These are phyloP conservation scores for Alternaria postmessia DNA, from an alignment of 2,329 filamentous ascomycete species.

Conservation along the genomic window DNA sequence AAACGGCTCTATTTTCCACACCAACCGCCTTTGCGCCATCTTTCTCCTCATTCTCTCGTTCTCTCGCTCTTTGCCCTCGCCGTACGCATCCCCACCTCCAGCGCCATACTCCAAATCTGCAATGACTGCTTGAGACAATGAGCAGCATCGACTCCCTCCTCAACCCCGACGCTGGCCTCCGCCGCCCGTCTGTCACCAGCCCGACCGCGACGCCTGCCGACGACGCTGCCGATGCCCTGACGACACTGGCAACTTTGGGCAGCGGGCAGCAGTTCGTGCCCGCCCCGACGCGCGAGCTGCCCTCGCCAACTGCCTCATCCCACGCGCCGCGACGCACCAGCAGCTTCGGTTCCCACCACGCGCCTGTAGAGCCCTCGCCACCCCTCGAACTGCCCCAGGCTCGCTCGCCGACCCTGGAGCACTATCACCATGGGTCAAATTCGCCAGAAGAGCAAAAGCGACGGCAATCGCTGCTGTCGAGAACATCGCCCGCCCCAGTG, in stretches of 20 bases:
- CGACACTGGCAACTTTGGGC: slow-evolving; percentile 45
- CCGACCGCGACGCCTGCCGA: slow-evolving; percentile 33
- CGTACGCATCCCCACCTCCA: neutral
- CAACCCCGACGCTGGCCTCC: slow-evolving; percentile 40
- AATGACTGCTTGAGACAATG: slow-evolving; percentile 32
- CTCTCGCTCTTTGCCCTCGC: neutral
- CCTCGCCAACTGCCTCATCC: slow-evolving; percentile 40
- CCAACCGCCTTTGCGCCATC: slow-evolving; percentile 12
- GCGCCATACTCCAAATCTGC: neutral
- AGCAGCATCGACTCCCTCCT: slow-evolving; percentile 48
- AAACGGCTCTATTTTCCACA: slow-evolving; percentile 26
- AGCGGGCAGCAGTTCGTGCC: slow-evolving; percentile 43
- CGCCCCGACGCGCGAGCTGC: slow-evolving; percentile 36
- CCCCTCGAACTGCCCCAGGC: slow-evolving; percentile 43
- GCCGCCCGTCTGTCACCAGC: slow-evolving; percentile 22
- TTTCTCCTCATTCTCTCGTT: slow-evolving; percentile 5
- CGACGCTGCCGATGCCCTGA: slow-evolving; percentile 54
- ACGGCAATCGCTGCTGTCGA: slow-evolving; percentile 46
- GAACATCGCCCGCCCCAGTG: slow-evolving; percentile 43
- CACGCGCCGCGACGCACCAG: slow-evolving; percentile 43
- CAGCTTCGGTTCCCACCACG: slow-evolving; percentile 46
- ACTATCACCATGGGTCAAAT: slow-evolving; percentile 56
- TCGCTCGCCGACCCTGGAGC: slow-evolving; percentile 57
- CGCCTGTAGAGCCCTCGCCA: slow-evolving; percentile 52
- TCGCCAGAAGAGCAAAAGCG: slow-evolving; percentile 55